Base-by-base conservation (phyloP, 441 rosid genomes). In the Pelargonium myrrhifolium region DNA sequence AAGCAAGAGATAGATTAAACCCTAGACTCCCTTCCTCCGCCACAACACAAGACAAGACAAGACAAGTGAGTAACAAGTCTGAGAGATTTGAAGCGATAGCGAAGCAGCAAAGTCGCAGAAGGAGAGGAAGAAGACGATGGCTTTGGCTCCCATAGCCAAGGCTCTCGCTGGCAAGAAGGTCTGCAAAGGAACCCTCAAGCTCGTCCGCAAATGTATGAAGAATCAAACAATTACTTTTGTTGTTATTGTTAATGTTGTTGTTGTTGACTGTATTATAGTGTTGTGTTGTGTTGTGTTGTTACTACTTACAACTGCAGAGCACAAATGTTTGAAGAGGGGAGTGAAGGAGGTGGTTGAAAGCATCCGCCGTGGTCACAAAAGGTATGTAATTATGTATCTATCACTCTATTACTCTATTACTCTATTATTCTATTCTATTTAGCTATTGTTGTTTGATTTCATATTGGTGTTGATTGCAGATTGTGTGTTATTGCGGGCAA, bases 341-440 rank as follows among this genome's bases (percentile, higher is more conserved):
- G 99, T 94, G 17, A 94, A 94, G 74, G 97, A 93, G 82, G 99
- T 94, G 1, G 97, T 94, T 21, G 89, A 91, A 78, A 89, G 96
- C 69, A 91, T 94, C 20, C 77, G 97, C 51, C 90, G 96, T 3
- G 92, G 95, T 21, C 82, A 88, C 15, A 91, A 89, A 82, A 97
- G 99, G 97, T 94, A 64, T 71, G n/a, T n/a, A n/a, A n/a, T n/a
- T n/a, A n/a, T n/a, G n/a, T n/a, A n/a, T n/a, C n/a, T n/a, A n/a
- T n/a, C n/a, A n/a, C n/a, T n/a, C n/a, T n/a, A n/a, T n/a, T n/a
- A n/a, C n/a, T n/a, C n/a, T n/a, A n/a, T n/a, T n/a, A n/a, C n/a
- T n/a, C n/a, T n/a, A n/a, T n/a, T n/a, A n/a, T n/a, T n/a, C n/a
- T n/a, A n/a, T n/a, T n/a, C n/a, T n/a, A n/a, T n/a, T n/a, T n/a